phyloP scores from a whole-genome alignment of 1,139 yeast genomes.

The Yamadazyma songkhlaensis region DNA sequence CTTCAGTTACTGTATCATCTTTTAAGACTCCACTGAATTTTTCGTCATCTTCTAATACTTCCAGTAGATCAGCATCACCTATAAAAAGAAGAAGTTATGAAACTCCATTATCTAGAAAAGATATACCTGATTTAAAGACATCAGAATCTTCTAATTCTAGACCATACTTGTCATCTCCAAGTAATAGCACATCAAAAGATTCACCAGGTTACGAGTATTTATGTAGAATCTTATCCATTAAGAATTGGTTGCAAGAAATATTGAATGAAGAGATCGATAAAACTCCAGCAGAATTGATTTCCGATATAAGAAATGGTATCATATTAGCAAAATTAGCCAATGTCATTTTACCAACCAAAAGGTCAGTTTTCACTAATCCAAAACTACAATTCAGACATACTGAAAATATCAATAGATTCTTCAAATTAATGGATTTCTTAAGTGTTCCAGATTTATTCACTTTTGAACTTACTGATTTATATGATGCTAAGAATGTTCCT shows the following conservation, averaged over 20 bases:
- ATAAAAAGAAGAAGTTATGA: conserved; percentile 13
- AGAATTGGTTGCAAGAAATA: conserved; percentile 45
- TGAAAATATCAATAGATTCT: conserved; percentile 86
- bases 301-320: conserved; percentile 76
- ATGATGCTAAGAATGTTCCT: conserved; percentile 89
- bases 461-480: conserved; percentile 88
- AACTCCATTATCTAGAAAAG: conserved; percentile 12
- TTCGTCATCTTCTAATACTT: conserved; percentile 18
- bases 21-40: conserved; percentile 34
- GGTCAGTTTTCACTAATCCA: conserved; percentile 34
- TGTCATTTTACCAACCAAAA: conserved; percentile 67
- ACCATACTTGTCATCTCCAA: conserved; percentile 26
- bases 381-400: conserved; percentile 85
- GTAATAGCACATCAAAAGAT: conserved; percentile 27
- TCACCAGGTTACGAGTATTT: conserved; percentile 70
- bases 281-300: conserved; percentile 48
- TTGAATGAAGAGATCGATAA: conserved; percentile 54
- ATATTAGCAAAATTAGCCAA: conserved; percentile 77
- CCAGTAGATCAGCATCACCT: conserved; percentile 23
- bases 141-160: conserved; percentile 8
- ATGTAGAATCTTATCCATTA: conserved; percentile 86
- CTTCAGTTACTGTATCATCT: conserved; percentile 45
- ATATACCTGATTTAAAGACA: conserved; percentile 15
- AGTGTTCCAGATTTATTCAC: conserved; percentile 83
- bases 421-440: conserved; percentile 65